A percentile compares a stretch with the other conserved stretches of the same genome.
Evolutionary conservation across 345 rosid genomes (phyloP).

Genomic region (Nasturtium officinale): DNA sequence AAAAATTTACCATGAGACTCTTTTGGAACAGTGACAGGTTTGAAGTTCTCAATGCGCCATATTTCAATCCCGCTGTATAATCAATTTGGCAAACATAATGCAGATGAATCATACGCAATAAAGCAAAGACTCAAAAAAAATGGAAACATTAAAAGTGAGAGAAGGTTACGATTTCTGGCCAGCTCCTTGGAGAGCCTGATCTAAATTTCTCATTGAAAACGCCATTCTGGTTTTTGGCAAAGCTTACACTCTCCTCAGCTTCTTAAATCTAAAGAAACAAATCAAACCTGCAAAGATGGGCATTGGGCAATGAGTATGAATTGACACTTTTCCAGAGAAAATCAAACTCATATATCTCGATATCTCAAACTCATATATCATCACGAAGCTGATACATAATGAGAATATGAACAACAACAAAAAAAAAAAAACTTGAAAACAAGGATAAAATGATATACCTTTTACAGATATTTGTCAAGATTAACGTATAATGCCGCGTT

Average conservation of each 20-base stretch:
- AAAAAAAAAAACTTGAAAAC: neutral
- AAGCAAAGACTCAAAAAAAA: neutral
- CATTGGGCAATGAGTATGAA: neutral
- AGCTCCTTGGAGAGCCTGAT: slow-evolving; percentile 93
- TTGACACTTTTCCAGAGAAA: neutral
- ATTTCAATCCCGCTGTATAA: slow-evolving; percentile 78
- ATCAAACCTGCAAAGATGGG: slow-evolving; percentile 21
- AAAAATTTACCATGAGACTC: slow-evolving; percentile 83
- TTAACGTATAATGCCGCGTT: slow-evolving; percentile 1
- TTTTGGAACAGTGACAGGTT: slow-evolving; percentile 64
- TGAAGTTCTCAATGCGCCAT: slow-evolving; percentile 92
- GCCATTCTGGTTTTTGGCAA: slow-evolving; percentile 53
- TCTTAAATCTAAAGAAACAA: slow-evolving; percentile 26
- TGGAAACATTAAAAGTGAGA: neutral
- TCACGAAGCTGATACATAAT: slow-evolving; percentile 21
- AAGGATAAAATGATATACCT: slow-evolving; percentile 3
- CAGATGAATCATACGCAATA: slow-evolving; percentile 19
- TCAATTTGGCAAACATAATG: slow-evolving; percentile 40
- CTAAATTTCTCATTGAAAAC: slow-evolving; percentile 95
- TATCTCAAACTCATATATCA: neutral
- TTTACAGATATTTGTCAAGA: slow-evolving; percentile 31
- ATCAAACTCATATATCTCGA: neutral
- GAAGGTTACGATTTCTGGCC: slow-evolving; percentile 95
- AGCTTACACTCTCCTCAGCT: slow-evolving; percentile 34
- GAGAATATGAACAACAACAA: neutral